Percentiles rank a stretch among this genome's conserved stretches.
Evolutionary conservation across 202 grass and related monocot genomes (phyloP).

Genomic region (Elaeis oleifera): DNA sequence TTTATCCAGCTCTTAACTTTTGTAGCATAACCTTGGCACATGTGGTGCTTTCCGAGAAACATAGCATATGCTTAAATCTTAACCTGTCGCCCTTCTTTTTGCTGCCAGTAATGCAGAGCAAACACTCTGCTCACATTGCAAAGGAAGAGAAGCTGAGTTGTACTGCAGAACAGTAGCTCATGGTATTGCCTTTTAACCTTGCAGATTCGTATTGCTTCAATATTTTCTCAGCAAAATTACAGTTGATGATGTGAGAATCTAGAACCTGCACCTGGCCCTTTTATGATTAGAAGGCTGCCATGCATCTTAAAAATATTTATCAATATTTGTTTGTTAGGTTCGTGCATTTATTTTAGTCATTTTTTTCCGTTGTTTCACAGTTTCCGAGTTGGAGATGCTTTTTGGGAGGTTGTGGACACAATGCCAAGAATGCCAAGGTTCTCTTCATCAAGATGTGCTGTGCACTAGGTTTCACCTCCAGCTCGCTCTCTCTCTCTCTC

Average conservation of each 20-base stretch:
- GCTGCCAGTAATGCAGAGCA: slow-evolving; percentile 50
- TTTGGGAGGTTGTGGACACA: slow-evolving; percentile 97
- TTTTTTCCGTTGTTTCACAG: slow-evolving; percentile 18
- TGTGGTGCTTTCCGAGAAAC: too few species aligned
- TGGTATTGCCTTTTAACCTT: slow-evolving; percentile 35
- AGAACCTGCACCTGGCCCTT: too few species aligned
- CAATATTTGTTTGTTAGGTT: not conserved
- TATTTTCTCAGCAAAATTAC: too few species aligned
- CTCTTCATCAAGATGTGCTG: slow-evolving; percentile 92
- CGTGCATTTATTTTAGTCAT: not conserved
- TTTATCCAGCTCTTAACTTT: too few species aligned
- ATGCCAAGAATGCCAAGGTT: slow-evolving; percentile 96
- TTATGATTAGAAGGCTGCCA: too few species aligned
- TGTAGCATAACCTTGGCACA: too few species aligned
- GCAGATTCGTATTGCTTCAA: not conserved
- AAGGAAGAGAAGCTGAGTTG: slow-evolving; percentile 95
- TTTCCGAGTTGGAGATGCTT: slow-evolving; percentile 85
- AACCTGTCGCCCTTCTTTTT: not conserved
- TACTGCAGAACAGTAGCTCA: slow-evolving; percentile 93
- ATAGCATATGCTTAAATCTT: too few species aligned
- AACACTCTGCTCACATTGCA: slow-evolving; percentile 89
- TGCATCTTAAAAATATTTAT: not conserved
- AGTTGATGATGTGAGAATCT: too few species aligned
- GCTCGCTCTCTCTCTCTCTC: not conserved
- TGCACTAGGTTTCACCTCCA: slow-evolving; percentile 56